These are phyloP conservation scores for Dimocarpus longan DNA, from an alignment of 345 rosid species.

Conservation along the genomic window DNA sequence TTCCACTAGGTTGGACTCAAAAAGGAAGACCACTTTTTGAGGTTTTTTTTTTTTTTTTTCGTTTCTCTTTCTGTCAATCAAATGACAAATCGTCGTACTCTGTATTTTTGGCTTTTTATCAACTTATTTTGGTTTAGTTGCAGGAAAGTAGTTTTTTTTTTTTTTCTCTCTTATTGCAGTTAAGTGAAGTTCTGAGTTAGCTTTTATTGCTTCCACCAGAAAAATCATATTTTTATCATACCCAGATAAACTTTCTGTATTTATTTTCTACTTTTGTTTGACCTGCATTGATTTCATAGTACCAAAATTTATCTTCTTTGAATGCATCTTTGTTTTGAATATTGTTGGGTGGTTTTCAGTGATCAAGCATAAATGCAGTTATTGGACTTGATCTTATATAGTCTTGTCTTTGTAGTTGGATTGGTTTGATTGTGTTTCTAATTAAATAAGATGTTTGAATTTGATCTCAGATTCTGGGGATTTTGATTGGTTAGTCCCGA, in stretches of 20 bases:
- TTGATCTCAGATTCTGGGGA: constrained; percentile 11
- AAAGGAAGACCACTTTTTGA: constrained; percentile 17
- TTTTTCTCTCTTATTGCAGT: no score
- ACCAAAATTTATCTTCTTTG: neutral
- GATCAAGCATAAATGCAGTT: neutral
- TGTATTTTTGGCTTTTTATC: neutral
- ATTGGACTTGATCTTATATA: neutral
- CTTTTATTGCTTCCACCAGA: neutral
- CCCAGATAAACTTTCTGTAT: neutral
- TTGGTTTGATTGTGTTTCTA: neutral
- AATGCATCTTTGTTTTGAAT: neutral
- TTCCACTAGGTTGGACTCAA: constrained; percentile 21
- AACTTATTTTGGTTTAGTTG: neutral
- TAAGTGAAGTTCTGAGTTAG: constrained; percentile 8
- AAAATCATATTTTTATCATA: neutral
- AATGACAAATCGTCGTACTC: neutral
- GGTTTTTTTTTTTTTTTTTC: constrained; percentile 11
- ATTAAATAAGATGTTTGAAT: neutral
- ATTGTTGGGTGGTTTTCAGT: neutral
- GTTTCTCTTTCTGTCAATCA: neutral
- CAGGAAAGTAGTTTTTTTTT: neutral
- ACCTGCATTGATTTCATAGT: neutral
- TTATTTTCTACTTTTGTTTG: neutral
- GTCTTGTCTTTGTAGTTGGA: neutral
- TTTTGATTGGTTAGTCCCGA: neutral